These are phyloP conservation scores for Elongisporangium undulatum DNA, from an alignment of 352 stramenopile species.

Conservation along the genomic window DNA sequence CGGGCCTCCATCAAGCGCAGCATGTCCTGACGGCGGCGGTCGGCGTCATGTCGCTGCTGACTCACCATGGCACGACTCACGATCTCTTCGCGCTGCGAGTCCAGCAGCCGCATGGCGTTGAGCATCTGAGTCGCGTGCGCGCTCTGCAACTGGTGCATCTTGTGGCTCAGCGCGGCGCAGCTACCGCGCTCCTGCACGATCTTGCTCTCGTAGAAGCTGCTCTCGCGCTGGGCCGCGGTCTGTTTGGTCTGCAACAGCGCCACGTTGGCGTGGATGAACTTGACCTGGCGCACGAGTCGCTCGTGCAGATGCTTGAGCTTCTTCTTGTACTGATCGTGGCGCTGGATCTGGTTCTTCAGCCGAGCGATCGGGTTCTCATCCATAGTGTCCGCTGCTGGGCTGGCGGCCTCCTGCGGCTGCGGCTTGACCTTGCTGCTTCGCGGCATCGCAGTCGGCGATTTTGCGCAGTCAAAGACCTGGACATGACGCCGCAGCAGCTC, in stretches of 20 bases:
- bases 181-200: conserved; percentile 32
- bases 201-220: conserved; percentile 27
- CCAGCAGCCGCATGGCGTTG: conserved; percentile 28
- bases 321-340: conserved; percentile 55
- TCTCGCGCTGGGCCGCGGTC: conserved; percentile 18
- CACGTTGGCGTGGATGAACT: conserved; percentile 32
- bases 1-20: conserved; percentile 37
- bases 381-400: background rate
- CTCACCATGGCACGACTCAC: conserved; percentile 33
- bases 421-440: conserved; percentile 3
- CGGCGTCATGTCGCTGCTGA: conserved; percentile 32
- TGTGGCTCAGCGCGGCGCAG: conserved; percentile 18
- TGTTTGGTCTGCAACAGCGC: conserved; percentile 24
- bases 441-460: background rate
- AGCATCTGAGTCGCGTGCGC: conserved; percentile 20
- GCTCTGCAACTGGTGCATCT: conserved; percentile 18
- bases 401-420: conserved; percentile 1
- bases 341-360: conserved; percentile 40
- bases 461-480: conserved; percentile 13
- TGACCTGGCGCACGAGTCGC: conserved; percentile 25
- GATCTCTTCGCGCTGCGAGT: conserved; percentile 45
- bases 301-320: conserved; percentile 41
- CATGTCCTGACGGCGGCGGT: conserved; percentile 43
- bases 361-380: conserved; percentile 3
- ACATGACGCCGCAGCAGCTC: conserved; percentile 33